These are phyloP conservation scores for Fusarium coffeatum DNA, from an alignment of 2,329 filamentous ascomycete species.

Conservation along the genomic window DNA sequence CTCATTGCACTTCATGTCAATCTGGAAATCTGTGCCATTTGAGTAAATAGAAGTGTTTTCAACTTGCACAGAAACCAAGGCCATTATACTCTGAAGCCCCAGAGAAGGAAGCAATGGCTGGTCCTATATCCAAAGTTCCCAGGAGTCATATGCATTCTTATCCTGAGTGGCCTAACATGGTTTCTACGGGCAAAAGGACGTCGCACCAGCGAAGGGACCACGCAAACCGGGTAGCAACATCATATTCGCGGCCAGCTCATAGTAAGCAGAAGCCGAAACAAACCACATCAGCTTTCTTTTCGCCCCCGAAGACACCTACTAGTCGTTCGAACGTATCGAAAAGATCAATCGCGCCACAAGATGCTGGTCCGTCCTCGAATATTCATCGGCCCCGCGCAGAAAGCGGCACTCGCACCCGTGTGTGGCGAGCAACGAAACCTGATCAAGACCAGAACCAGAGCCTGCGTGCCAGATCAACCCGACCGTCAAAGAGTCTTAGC, in stretches of 20 bases:
- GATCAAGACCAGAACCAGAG: not conserved
- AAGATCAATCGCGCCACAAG: not conserved
- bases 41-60: conserved; percentile 37
- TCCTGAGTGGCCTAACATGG: conserved; percentile 28
- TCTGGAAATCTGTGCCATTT: conserved; percentile 38
- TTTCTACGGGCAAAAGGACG: not conserved
- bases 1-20: conserved; percentile 49
- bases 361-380: not conserved
- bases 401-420: not conserved
- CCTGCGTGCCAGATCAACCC: conserved; percentile 5
- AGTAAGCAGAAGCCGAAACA: not conserved
- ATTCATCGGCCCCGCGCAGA: not conserved
- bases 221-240: not conserved
- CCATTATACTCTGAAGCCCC: not conserved
- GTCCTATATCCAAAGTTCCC: conserved; percentile 27
- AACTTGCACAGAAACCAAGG: conserved; percentile 32
- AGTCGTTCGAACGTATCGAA: not conserved
- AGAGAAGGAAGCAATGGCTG: conserved; percentile 4
- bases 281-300: conserved; percentile 28
- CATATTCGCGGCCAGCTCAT: not conserved
- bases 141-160: conserved; percentile 15
- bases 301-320: conserved; percentile 5
- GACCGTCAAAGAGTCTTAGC: conserved; percentile 10
- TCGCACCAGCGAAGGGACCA: not conserved
- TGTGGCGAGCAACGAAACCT: not conserved